phyloP scores from a whole-genome alignment of 768 basidiomycete species.

The Lyophyllum decastes region DNA sequence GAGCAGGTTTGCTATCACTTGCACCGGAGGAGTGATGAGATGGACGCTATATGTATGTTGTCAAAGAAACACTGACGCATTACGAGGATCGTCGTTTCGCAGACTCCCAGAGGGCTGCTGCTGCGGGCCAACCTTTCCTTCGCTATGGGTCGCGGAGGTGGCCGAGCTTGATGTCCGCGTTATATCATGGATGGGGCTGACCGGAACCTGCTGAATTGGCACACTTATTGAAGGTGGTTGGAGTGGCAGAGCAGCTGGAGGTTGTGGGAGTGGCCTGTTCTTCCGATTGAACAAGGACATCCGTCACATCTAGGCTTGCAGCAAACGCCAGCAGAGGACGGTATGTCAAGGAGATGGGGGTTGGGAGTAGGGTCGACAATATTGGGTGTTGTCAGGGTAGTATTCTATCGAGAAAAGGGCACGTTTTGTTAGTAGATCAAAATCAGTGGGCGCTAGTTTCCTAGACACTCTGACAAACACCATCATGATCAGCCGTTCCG shows the following conservation, averaged over 20 bases:
- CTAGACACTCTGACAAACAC: too few relatives aligned
- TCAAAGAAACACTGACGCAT: constrained; percentile 34
- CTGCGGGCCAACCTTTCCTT: constrained; percentile 19
- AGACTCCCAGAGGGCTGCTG: constrained; percentile 20
- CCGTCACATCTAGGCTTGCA: constrained; percentile 64
- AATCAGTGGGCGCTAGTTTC: too few relatives aligned
- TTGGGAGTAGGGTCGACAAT: constrained; percentile 19
- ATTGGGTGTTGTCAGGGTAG: too few relatives aligned
- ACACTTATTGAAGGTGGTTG: too few relatives aligned
- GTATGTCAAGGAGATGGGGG: constrained; percentile 51
- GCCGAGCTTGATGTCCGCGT: constrained; percentile 69
- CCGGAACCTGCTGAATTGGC: constrained; percentile 41
- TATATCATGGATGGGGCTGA: constrained; percentile 56
- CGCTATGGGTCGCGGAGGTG: constrained; percentile 35
- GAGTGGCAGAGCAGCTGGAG: too few relatives aligned
- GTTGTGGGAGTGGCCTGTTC: constrained; percentile 65
- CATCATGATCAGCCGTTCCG: too few relatives aligned
- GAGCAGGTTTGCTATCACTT: constrained; percentile 9
- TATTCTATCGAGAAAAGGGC: too few relatives aligned
- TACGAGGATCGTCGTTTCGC: constrained; percentile 20
- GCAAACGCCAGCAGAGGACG: constrained; percentile 59
- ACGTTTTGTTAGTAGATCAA: too few relatives aligned
- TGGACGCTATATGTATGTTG: neutral
- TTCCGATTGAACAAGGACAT: constrained; percentile 95
- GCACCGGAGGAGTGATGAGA: neutral